Evolutionary conservation across 2,329 filamentous ascomycete species (phyloP), one percentile per base, ranked within the genome.

Genomic region (Beauveria sp.): DNA sequence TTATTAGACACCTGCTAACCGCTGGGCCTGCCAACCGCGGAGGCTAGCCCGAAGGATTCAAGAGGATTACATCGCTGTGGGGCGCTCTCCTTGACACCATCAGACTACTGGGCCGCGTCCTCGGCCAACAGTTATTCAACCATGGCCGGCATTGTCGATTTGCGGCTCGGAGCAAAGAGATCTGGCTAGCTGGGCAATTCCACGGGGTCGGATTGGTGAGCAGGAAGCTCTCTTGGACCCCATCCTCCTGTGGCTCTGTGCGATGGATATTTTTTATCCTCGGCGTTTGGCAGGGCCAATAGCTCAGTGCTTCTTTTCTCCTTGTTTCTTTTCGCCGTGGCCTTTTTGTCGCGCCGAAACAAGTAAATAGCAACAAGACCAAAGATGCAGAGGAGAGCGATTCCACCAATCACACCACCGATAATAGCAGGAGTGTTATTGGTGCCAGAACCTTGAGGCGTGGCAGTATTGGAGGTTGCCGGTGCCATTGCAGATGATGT

Each of bases 331-430:
- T 31, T 50, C 24, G 20, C 22, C 14, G 40, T 31, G 24, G 54
- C 40, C 26, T 45, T 45, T 18, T 45, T 45, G 18, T 45, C 54
- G 8, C 54, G 54, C 24, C 54, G 38, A n/a, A 67, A 50, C 16
- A 67, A 31, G 20, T 63, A 64, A n/a, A 67, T 43, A 24, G 63
- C 58, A 9, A 59, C 64, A n/a, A 73, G 60, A 5, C 49, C 64
- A 0, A 67, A 72, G 20, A 68, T 66, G 62, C 74, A 74, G 2
- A 77, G 18, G 2, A 76, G 65, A 3, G 69, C 72, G 2, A 76
- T 60, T 1, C 73, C 71, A 7, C 72, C 73, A 14, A 76, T 61
- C 2, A 72, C 68, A 5, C 72, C 74, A 6, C 73, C 73, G 12
- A 75, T 64, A 42, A 76, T 75, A 31, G 68, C 67, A 6, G 69